Evolutionary conservation across 2,329 filamentous ascomycete genomes (phyloP).

Genomic region (Boeremia exigua): DNA sequence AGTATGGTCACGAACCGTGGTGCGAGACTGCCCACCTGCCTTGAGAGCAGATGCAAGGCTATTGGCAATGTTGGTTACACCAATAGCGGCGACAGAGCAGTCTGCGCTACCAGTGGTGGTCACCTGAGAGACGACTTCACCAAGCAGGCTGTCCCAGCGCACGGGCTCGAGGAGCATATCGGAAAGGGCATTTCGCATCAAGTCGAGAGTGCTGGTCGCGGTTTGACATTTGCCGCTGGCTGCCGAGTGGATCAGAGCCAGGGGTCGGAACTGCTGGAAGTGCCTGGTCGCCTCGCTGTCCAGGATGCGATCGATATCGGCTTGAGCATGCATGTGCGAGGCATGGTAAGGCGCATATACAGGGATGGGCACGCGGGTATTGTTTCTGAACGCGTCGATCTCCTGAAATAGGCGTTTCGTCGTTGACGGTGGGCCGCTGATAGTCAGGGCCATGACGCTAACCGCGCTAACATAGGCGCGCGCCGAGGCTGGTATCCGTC

Average conservation of each 20-base stretch:
- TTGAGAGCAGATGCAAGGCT: conserved; percentile 62
- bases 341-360: conserved; percentile 67
- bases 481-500: conserved; percentile 57
- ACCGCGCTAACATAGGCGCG: conserved; percentile 66
- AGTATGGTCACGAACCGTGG: conserved; percentile 53
- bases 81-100: conserved; percentile 57
- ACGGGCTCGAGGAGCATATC: conserved; percentile 57
- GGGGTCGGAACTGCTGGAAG: conserved; percentile 51
- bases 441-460: conserved; percentile 64
- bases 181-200: conserved; percentile 51
- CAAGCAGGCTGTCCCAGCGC: conserved; percentile 57
- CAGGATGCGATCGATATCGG: conserved; percentile 60
- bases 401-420: conserved; percentile 60
- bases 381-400: conserved; percentile 55
- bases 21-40: conserved; percentile 55
- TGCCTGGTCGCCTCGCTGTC: conserved; percentile 48
- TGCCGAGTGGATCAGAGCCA: conserved; percentile 55
- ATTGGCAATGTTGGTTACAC: conserved; percentile 61
- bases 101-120: conserved; percentile 49
- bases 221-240: conserved; percentile 54
- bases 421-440: conserved; percentile 64
- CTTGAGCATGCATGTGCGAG: conserved; percentile 59
- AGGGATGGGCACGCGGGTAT: conserved; percentile 60
- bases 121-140: conserved; percentile 56
- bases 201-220: conserved; percentile 54